These are phyloP conservation scores for Hypoxylon trugodes DNA, from an alignment of 495 filamentous ascomycete genomes.

Conservation along the genomic window DNA sequence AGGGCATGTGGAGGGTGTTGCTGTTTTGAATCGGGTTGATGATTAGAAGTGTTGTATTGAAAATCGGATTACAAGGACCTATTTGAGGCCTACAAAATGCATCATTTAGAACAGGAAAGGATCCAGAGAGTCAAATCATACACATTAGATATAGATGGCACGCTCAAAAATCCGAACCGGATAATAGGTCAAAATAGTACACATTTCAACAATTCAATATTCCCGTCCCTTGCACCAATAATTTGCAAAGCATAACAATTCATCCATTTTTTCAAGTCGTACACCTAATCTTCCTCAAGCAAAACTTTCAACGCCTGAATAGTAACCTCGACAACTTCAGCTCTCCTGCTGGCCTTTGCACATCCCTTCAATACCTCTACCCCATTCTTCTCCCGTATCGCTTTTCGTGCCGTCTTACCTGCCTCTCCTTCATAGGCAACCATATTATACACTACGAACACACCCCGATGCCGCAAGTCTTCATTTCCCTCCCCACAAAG, in stretches of 20 bases:
- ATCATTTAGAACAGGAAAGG: no score
- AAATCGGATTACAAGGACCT: not conserved
- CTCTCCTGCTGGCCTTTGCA: constrained; percentile 68
- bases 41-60: constrained; percentile 14
- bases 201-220: no score
- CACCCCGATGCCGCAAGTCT: constrained; percentile 78
- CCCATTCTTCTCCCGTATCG: constrained; percentile 58
- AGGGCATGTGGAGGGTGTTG: constrained; percentile 94
- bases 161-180: no score
- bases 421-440: constrained; percentile 59
- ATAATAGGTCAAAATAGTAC: no score
- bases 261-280: not conserved
- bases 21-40: constrained; percentile 71
- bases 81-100: no score
- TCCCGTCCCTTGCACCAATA: no score
- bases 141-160: no score
- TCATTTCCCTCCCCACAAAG: constrained; percentile 80
- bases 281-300: constrained; percentile 50
- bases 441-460: constrained; percentile 77
- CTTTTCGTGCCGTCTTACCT: constrained; percentile 58
- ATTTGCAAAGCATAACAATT: no score
- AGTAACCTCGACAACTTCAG: constrained; percentile 69
- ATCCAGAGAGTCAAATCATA: no score
- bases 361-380: constrained; percentile 68
- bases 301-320: constrained; percentile 70